Conservation (phyloP, 805 yeast species). For the Maudiozyma serrabonitensis region DNA sequence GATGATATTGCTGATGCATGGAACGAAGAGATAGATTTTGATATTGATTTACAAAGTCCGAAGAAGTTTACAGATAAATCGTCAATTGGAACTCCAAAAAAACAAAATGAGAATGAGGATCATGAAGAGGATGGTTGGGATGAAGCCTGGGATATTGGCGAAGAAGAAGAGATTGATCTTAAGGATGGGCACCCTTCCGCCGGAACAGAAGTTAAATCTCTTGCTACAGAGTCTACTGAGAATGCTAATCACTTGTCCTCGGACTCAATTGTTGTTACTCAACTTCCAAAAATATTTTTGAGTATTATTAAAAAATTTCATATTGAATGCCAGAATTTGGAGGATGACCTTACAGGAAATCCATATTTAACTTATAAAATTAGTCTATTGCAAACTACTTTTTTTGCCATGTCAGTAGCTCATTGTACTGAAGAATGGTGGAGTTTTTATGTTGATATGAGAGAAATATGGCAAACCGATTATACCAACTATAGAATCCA, state of each 20-base stretch:
- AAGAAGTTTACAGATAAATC: neutral
- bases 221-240: neutral
- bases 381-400: constrained; percentile 22
- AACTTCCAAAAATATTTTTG: constrained; percentile 12
- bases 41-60: constrained; percentile 7
- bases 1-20: constrained; percentile 10
- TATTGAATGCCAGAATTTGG: constrained; percentile 9
- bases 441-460: constrained; percentile 21
- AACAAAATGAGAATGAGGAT: neutral
- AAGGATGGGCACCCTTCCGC: neutral
- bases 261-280: constrained; percentile 8
- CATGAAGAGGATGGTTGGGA: constrained; percentile 17
- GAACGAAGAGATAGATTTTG: constrained; percentile 15
- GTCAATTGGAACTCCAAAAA: neutral
- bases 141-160: constrained; percentile 17
- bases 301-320: constrained; percentile 10
- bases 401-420: constrained; percentile 16
- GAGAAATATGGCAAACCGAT: constrained; percentile 6
- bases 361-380: constrained; percentile 18
- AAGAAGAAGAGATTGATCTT: constrained; percentile 7
- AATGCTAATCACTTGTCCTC: neutral
- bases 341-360: constrained; percentile 7
- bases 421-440: constrained; percentile 20
- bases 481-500: constrained; percentile 10
- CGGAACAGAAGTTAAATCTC: neutral